phyloP scores from a whole-genome alignment of 2,329 filamentous ascomycete genomes.

The Aspergillus bombycis region DNA sequence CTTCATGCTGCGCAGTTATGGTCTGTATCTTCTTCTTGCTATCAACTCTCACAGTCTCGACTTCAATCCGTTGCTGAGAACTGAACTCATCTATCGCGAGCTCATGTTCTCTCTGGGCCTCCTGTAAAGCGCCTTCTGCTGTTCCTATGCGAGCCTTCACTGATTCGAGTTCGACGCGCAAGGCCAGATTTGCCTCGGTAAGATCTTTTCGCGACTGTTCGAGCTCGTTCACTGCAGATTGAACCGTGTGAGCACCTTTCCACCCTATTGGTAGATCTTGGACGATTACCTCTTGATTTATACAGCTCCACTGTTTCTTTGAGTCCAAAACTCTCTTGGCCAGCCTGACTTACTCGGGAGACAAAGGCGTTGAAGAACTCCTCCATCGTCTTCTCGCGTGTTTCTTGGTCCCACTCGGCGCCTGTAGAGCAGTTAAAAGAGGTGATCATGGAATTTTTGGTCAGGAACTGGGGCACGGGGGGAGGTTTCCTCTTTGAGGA shows the following conservation, averaged over 20 bases:
- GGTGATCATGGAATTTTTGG: slow-evolving; percentile 74
- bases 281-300: slow-evolving; percentile 69
- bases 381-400: slow-evolving; percentile 76
- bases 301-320: slow-evolving; percentile 75
- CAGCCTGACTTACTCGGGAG: slow-evolving; percentile 70
- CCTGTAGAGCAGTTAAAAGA: slow-evolving; percentile 49
- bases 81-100: slow-evolving; percentile 56
- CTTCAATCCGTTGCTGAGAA: slow-evolving; percentile 54
- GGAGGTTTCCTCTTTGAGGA: slow-evolving; percentile 34
- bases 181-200: slow-evolving; percentile 53
- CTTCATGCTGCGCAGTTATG: slow-evolving; percentile 64
- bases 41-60: slow-evolving; percentile 47
- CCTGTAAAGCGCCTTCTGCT: slow-evolving; percentile 54
- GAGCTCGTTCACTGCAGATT: slow-evolving; percentile 57
- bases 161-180: slow-evolving; percentile 71
- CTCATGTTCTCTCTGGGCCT: slow-evolving; percentile 55
- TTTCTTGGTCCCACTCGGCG: slow-evolving; percentile 71
- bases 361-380: slow-evolving; percentile 72
- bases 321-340: slow-evolving; percentile 67
- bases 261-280: neutral
- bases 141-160: slow-evolving; percentile 56
- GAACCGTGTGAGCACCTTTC: neutral
- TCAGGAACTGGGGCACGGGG: slow-evolving; percentile 60
- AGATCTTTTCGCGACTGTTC: slow-evolving; percentile 57
- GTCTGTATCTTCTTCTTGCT: slow-evolving; percentile 59